Conservation (phyloP, 1,139 yeast species). For the Williopsis jadinii region DNA sequence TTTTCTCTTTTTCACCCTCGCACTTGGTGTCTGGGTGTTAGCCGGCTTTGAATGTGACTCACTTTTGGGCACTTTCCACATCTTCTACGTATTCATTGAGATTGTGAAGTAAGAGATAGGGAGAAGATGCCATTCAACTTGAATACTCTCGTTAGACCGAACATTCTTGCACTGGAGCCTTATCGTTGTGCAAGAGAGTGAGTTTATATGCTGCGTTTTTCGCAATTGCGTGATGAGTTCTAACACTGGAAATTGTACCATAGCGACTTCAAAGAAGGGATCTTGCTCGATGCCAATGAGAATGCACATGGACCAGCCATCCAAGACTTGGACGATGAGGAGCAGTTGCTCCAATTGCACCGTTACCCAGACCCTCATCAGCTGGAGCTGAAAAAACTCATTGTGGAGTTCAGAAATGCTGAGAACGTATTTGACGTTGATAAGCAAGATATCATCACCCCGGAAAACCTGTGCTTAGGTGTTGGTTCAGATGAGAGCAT, state of each 20-base stretch:
- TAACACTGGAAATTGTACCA: background rate
- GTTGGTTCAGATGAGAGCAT: constrained; percentile 98
- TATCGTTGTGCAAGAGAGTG: constrained; percentile 91
- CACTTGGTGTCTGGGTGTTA: too few species aligned
- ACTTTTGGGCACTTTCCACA: too few species aligned
- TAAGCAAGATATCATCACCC: constrained; percentile 31
- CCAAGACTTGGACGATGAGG: constrained; percentile 28
- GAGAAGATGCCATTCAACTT: constrained; percentile 36
- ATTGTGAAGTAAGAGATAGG: too few species aligned
- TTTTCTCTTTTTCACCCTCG: too few species aligned
- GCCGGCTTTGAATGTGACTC: too few species aligned
- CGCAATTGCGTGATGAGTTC: background rate
- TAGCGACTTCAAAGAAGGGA: constrained; percentile 72
- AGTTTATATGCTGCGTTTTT: constrained; percentile 9
- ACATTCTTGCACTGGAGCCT: constrained; percentile 73
- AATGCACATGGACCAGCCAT: constrained; percentile 90
- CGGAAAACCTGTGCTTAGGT: constrained; percentile 80
- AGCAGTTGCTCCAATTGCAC: constrained; percentile 47
- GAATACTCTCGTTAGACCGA: constrained; percentile 67
- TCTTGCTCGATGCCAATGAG: constrained; percentile 90
- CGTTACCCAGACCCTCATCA: constrained; percentile 98
- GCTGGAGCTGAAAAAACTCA: constrained; percentile 60
- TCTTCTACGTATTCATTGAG: too few species aligned
- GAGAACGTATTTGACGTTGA: constrained; percentile 23
- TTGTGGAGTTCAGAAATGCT: constrained; percentile 63